A percentile compares a stretch with the other conserved stretches of the same genome.
Evolutionary conservation across 495 filamentous ascomycete genomes (phyloP).

Genomic region (Penicillium manginii): DNA sequence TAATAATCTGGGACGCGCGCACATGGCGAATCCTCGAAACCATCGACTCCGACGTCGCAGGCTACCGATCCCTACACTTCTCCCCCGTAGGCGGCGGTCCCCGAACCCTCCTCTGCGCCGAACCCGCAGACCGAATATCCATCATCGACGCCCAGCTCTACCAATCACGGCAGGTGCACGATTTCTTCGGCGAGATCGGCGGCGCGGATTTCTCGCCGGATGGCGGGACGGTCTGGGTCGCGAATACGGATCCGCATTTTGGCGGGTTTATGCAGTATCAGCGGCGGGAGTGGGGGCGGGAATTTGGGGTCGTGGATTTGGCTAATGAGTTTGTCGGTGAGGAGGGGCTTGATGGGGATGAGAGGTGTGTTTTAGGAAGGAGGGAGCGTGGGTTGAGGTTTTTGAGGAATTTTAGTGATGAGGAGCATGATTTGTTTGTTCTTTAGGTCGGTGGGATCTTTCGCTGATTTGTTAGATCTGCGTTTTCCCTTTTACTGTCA

Average conservation of each 20-base stretch:
- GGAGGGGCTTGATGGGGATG: slow-evolving; percentile 38
- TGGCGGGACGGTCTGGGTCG: slow-evolving; percentile 71
- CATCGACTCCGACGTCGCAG: slow-evolving; percentile 75
- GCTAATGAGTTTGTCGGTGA: slow-evolving; percentile 46
- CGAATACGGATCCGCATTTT: slow-evolving; percentile 73
- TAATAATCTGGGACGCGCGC: slow-evolving; percentile 86
- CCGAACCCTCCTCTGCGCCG: slow-evolving; percentile 74
- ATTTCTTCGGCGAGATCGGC: slow-evolving; percentile 85
- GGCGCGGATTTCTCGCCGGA: slow-evolving; percentile 75
- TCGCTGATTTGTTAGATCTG: not conserved
- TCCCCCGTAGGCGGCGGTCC: slow-evolving; percentile 77
- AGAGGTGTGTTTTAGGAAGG: slow-evolving; percentile 36
- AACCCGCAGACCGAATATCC: slow-evolving; percentile 82
- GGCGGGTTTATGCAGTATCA: slow-evolving; percentile 83
- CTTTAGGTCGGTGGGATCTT: slow-evolving; percentile 14
- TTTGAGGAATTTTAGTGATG: slow-evolving; percentile 36
- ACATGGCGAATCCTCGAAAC: slow-evolving; percentile 67
- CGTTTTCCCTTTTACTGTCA: not conserved
- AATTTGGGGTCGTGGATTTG: slow-evolving; percentile 33
- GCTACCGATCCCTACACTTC: slow-evolving; percentile 77
- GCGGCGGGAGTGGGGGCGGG: slow-evolving; percentile 52
- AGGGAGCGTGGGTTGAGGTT: slow-evolving; percentile 41
- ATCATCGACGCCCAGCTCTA: slow-evolving; percentile 76
- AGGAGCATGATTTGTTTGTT: slow-evolving; percentile 43
- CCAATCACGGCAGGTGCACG: slow-evolving; percentile 70